Conservation (phyloP, 371 early-diverging fungal species). For the Mucor sp. region DNA sequence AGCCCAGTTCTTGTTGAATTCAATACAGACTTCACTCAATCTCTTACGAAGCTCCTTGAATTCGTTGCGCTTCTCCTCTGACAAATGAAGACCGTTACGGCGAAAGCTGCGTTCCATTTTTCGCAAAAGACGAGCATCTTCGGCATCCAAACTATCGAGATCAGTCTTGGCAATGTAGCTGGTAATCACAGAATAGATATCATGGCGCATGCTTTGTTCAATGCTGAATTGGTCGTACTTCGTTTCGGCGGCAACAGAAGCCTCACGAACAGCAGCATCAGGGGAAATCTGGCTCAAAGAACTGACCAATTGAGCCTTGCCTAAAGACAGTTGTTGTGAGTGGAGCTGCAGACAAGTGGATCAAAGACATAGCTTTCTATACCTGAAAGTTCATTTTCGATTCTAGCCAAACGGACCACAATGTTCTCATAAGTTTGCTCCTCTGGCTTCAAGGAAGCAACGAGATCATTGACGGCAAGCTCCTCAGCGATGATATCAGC, state of each 20-base stretch:
- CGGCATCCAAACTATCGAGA: slow-evolving; percentile 46
- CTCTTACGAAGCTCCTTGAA: slow-evolving; percentile 68
- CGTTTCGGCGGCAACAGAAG: slow-evolving; percentile 66
- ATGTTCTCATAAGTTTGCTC: slow-evolving; percentile 65
- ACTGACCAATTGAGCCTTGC: slow-evolving; percentile 50
- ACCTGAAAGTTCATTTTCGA: slow-evolving; percentile 54
- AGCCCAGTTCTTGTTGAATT: slow-evolving; percentile 67
- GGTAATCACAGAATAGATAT: slow-evolving; percentile 68
- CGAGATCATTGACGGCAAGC: slow-evolving; percentile 43
- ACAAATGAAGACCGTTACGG: slow-evolving; percentile 72
- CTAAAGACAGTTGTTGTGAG: slow-evolving; percentile 10
- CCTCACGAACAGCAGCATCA: slow-evolving; percentile 72
- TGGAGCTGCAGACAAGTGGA: background rate
- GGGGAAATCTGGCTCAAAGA: slow-evolving; percentile 71
- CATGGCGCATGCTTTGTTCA: slow-evolving; percentile 78
- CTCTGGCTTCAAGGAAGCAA: slow-evolving; percentile 53
- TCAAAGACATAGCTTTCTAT: background rate
- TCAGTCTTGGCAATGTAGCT: slow-evolving; percentile 58
- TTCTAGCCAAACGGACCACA: slow-evolving; percentile 53
- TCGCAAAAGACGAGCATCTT: slow-evolving; percentile 70
- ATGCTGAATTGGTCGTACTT: slow-evolving; percentile 71
- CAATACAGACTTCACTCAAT: slow-evolving; percentile 66
- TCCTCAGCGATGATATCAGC: slow-evolving; percentile 41
- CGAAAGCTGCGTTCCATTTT: slow-evolving; percentile 67
- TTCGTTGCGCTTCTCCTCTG: slow-evolving; percentile 59